These are phyloP conservation scores for Saccharomyces uvarum DNA, from an alignment of 1,139 yeast genomes.

Conservation along the genomic window DNA sequence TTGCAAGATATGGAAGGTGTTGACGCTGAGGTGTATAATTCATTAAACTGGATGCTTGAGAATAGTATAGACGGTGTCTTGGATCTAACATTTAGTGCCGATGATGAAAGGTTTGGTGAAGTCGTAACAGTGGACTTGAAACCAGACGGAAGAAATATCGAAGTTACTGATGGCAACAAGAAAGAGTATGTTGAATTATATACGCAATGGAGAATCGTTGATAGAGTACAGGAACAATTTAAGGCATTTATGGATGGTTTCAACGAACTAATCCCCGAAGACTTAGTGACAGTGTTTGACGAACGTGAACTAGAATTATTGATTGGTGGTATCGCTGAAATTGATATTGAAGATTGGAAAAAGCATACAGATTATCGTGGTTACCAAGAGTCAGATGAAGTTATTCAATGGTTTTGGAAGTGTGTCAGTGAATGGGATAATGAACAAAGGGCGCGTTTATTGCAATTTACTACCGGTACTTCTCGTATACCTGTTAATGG, in stretches of 20 bases:
- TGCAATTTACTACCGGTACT: conserved; percentile 97
- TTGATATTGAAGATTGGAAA: conserved; percentile 97
- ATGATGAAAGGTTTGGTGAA: conserved; percentile 95
- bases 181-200: conserved; percentile 91
- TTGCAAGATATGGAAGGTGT: conserved; percentile 98
- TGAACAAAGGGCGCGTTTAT: conserved; percentile 88
- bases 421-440: conserved; percentile 91
- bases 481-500: conserved; percentile 98
- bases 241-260: conserved; percentile 94
- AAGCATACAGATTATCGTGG: conserved; percentile 98
- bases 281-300: conserved; percentile 89
- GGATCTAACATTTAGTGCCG: conserved; percentile 87
- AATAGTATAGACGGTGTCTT: conserved; percentile 83
- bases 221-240: conserved; percentile 91
- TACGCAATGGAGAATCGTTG: conserved; percentile 92
- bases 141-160: conserved; percentile 78
- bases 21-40: conserved; percentile 91
- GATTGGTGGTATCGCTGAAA: conserved; percentile 97
- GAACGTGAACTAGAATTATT: conserved; percentile 93
- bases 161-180: conserved; percentile 90
- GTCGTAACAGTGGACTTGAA: conserved; percentile 83
- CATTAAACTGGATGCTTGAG: conserved; percentile 90
- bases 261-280: conserved; percentile 95
- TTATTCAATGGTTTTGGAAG: conserved; percentile 97
- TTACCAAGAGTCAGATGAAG: conserved; percentile 92